Base-by-base conservation (phyloP, 2,329 filamentous ascomycete species). In the Alternaria gaisen region DNA sequence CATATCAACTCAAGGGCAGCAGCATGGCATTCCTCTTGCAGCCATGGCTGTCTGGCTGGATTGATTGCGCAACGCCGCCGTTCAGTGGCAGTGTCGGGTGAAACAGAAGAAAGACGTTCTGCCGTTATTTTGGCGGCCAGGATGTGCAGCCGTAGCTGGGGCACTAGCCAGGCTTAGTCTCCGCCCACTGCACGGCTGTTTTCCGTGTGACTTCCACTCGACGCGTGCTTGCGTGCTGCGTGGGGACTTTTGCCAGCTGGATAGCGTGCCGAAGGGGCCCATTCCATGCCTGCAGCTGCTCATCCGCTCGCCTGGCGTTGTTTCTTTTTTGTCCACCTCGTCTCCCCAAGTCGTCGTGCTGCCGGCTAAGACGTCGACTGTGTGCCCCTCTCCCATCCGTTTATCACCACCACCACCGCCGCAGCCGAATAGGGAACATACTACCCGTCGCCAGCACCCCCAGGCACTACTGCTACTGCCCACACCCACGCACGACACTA, bases 191-290 rank as follows among this genome's bases (percentile, higher is more conserved):
- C 34, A 38, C 34, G 34, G 16, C 61, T 57, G 57, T 63, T 63
- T 63, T 60, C 51, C 56, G 56, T 57, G 50, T 59, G 60, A 60
- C 60, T 64, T 57, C 53, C 38, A 18, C 48, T 60, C 60, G 60
- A 65, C 63, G 60, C 63, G 56, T 63, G 60, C 53, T 48, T 26
- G 53, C 32, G 41, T 47, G 47, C 41, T 36, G 46, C 34, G 46
- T 47, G 47, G 58, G 57, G 63, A 63, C 59, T 46, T 58, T 54
- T 64, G 64, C 64, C 63, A 66, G 52, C 53, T 53, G 50, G 53
- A 52, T 63, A 62, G 60, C 55, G 58, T 61, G 58, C 56, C 56
- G 40, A 34, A 26, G 44, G 38, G 30, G 32, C 41, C 48, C 46
- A 53, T 58, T 46, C 46, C 54, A 32, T 52, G 56, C 60, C 42